Evolutionary conservation across 371 early-diverging fungal genomes (phyloP).

Genomic region (Massospora cicadina): DNA sequence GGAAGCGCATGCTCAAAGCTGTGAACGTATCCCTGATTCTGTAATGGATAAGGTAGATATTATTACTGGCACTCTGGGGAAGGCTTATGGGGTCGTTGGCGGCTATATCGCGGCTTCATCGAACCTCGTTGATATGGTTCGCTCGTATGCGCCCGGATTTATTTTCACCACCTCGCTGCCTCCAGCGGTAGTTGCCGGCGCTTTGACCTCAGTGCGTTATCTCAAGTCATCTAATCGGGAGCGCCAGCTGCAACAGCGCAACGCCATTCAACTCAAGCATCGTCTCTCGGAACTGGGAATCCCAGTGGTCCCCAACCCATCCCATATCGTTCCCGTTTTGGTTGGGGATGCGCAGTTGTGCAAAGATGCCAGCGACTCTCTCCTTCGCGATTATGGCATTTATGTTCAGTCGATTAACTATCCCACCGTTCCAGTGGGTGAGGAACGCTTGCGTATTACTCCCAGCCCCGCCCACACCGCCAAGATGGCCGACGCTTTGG

Average conservation of each 20-base stretch:
- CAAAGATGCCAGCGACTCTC: constrained; percentile 79
- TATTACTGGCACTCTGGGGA: constrained; percentile 93
- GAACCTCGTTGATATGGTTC: constrained; percentile 82
- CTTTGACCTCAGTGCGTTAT: constrained; percentile 78
- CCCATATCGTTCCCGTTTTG: constrained; percentile 94
- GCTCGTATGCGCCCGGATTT: constrained; percentile 96
- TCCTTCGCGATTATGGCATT: constrained; percentile 71
- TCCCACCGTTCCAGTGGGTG: constrained; percentile 88
- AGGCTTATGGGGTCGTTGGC: constrained; percentile 95
- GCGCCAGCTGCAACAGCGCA: constrained; percentile 77
- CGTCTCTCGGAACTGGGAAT: constrained; percentile 66
- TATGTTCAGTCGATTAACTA: constrained; percentile 97
- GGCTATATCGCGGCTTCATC: constrained; percentile 92
- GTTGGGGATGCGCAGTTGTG: constrained; percentile 89
- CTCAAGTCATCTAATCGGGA: constrained; percentile 65
- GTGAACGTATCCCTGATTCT: constrained; percentile 24
- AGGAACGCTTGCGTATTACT: constrained; percentile 94
- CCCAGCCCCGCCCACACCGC: constrained; percentile 86
- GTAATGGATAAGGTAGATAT: constrained; percentile 88
- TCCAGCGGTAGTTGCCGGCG: constrained; percentile 81
- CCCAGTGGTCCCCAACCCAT: constrained; percentile 94
- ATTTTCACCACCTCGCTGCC: constrained; percentile 98
- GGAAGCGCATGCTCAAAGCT: constrained; percentile 31
- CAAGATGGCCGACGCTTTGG: constrained; percentile 63
- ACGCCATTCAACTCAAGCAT: constrained; percentile 71